These are phyloP conservation scores for Aspergillus cristatus DNA, from an alignment of 495 filamentous ascomycete species.

Conservation along the genomic window DNA sequence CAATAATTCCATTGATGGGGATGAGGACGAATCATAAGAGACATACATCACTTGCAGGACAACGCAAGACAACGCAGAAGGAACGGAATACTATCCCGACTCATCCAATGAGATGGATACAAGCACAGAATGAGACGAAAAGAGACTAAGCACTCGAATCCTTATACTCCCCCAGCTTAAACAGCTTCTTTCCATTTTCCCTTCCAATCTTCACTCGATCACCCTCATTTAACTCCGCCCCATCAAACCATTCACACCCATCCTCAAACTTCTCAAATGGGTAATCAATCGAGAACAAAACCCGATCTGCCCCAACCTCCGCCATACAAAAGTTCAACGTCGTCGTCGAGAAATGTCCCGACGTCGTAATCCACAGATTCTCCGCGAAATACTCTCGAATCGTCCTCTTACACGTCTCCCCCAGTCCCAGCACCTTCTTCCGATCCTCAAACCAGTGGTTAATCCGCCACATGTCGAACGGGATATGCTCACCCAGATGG, in stretches of 20 bases:
- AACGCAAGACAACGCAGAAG: no score
- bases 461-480: slow-evolving; percentile 55
- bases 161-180: slow-evolving; percentile 36
- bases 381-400: slow-evolving; percentile 49
- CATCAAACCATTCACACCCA: slow-evolving; percentile 48
- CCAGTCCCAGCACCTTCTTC: slow-evolving; percentile 33
- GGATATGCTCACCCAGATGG: slow-evolving; percentile 57
- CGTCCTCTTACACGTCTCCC: slow-evolving; percentile 39
- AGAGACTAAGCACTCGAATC: slow-evolving; percentile 21
- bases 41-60: no score
- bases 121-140: no score
- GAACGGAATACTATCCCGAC: no score
- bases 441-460: slow-evolving; percentile 48
- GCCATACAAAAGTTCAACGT: slow-evolving; percentile 42
- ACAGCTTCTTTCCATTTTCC: slow-evolving; percentile 46
- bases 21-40: no score
- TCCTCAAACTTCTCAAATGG: slow-evolving; percentile 44
- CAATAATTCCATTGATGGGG: no score
- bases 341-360: slow-evolving; percentile 49
- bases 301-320: slow-evolving; percentile 33
- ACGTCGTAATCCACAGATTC: slow-evolving; percentile 59
- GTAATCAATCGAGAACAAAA: slow-evolving; percentile 44
- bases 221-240: slow-evolving; percentile 30
- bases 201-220: slow-evolving; percentile 43
- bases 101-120: no score